Evolutionary conservation across 2,329 filamentous ascomycete species (phyloP).

Genomic region (Pseudocercospora eumusae): DNA sequence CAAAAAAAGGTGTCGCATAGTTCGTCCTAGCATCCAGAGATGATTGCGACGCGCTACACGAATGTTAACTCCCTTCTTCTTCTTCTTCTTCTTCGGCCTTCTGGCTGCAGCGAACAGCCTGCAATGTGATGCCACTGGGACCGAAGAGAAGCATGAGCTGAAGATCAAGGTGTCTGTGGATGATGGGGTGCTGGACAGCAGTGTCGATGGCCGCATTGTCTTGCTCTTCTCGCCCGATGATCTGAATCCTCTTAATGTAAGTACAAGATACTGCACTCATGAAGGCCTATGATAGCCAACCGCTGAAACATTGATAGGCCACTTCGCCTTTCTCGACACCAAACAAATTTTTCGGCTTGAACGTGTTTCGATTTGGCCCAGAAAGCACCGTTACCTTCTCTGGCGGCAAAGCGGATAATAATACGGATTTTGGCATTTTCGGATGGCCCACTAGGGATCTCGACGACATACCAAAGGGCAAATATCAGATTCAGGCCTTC

Average conservation of each 20-base stretch:
- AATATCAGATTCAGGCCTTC: slow-evolving; percentile 43
- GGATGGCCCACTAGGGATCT: slow-evolving; percentile 41
- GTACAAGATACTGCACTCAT: neutral
- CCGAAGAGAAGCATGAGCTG: neutral
- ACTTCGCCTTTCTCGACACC: slow-evolving; percentile 41
- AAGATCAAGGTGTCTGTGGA: slow-evolving; percentile 35
- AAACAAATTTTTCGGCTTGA: slow-evolving; percentile 43
- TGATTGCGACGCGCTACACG: neutral
- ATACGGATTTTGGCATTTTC: slow-evolving; percentile 36
- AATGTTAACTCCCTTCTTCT: neutral
- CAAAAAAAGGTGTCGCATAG: too few relatives aligned
- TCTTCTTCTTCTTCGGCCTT: neutral
- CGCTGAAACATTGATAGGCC: slow-evolving; percentile 25
- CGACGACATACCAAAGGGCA: slow-evolving; percentile 36
- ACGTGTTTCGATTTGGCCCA: slow-evolving; percentile 37
- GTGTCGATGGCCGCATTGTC: slow-evolving; percentile 38
- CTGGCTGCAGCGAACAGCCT: neutral
- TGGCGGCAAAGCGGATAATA: slow-evolving; percentile 33
- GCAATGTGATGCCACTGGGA: neutral
- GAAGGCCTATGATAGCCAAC: neutral
- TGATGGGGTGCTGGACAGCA: slow-evolving; percentile 33
- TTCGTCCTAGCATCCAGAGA: neutral
- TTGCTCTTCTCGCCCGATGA: slow-evolving; percentile 41
- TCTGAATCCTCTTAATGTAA: slow-evolving; percentile 35
- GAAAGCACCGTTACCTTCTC: slow-evolving; percentile 32